phyloP scores from a whole-genome alignment of 78 protist genomes.

The Dictyostelium intermedium region DNA sequence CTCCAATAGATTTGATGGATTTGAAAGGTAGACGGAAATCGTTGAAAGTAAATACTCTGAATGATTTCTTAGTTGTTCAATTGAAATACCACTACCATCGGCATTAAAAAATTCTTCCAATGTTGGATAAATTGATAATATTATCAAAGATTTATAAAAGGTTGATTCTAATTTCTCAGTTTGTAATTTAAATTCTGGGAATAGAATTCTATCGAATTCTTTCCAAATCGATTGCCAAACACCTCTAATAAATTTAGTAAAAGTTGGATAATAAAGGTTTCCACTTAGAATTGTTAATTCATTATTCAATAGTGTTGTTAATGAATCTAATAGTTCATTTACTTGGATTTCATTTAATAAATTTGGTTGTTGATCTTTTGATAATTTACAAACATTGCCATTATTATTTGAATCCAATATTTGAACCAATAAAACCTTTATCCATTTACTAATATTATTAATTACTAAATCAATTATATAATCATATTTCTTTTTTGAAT shows the following conservation, averaged over 20 bases:
- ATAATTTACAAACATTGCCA: background rate
- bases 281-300: conserved; percentile 44
- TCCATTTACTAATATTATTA: conserved; percentile 23
- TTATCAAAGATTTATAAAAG: background rate
- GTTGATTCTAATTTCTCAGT: background rate
- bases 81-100: conserved; percentile 20
- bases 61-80: conserved; percentile 23
- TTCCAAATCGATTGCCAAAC: conserved; percentile 51
- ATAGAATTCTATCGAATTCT: conserved; percentile 9
- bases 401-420: background rate
- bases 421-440: background rate
- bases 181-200: background rate
- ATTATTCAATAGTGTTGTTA: background rate
- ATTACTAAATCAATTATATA: conserved; percentile 38
- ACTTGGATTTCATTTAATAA: background rate
- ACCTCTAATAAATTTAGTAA: conserved; percentile 19
- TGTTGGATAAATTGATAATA: background rate
- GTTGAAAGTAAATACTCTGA: background rate
- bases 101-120: conserved; percentile 45
- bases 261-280: conserved; percentile 47
- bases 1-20: background rate
- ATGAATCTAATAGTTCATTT: background rate
- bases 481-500: conserved; percentile 7
- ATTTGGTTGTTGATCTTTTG: background rate
- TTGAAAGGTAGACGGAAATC: background rate